Evolutionary conservation across 352 stramenopile genomes (phyloP).

Genomic region (Globisporangium cylindrosporum): DNA sequence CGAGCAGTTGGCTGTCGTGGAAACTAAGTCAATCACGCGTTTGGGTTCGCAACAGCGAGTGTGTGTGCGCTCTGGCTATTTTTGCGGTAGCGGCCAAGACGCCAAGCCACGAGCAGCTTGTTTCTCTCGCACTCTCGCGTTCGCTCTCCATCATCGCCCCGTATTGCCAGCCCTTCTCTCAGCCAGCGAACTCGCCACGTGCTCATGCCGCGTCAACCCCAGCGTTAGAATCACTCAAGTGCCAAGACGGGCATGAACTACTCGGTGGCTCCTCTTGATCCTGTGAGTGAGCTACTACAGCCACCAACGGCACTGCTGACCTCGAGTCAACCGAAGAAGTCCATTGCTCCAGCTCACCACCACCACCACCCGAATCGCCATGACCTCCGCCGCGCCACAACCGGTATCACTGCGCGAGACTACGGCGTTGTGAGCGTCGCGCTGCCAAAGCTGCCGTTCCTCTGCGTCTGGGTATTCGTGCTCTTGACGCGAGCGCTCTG

Average conservation of each 20-base stretch:
- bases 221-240: neutral
- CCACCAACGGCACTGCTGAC: neutral
- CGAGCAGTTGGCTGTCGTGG: too few species aligned
- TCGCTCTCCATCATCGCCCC: neutral
- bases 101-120: neutral
- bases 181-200: neutral
- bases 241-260: neutral
- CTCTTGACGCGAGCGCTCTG: slow-evolving; percentile 5
- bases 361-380: neutral
- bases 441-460: slow-evolving; percentile 5
- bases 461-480: slow-evolving; percentile 11
- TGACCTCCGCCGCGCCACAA: neutral
- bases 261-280: neutral
- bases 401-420: neutral
- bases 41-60: neutral
- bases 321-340: neutral
- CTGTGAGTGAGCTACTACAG: neutral
- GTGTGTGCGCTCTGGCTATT: neutral
- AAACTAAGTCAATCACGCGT: neutral
- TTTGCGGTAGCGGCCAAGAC: neutral
- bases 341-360: neutral
- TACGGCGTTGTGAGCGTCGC: slow-evolving; percentile 11
- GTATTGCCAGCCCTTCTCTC: neutral
- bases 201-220: neutral
- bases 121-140: neutral